phyloP scores from a whole-genome alignment of 2,329 filamentous ascomycete genomes.

The Pseudodiploospora longispora region DNA sequence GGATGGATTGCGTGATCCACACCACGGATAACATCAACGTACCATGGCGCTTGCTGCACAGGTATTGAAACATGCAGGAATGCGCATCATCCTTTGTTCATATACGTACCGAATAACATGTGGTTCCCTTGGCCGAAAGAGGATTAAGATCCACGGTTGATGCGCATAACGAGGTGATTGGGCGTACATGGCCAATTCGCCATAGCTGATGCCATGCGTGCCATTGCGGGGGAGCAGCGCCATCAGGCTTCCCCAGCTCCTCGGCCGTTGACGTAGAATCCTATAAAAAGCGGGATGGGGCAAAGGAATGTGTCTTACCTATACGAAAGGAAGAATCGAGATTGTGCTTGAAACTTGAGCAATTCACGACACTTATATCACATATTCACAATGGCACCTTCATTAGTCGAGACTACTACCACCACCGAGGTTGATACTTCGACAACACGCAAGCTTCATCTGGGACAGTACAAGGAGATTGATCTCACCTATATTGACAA shows the following conservation, averaged over 20 bases:
- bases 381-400: slow-evolving; percentile 14
- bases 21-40: slow-evolving; percentile 10
- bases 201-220: slow-evolving; percentile 7
- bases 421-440: slow-evolving; percentile 7
- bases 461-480: slow-evolving; percentile 24
- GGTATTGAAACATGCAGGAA: not conserved
- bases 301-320: not conserved
- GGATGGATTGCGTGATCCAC: slow-evolving; percentile 8
- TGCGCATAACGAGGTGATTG: slow-evolving; percentile 3
- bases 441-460: slow-evolving; percentile 15
- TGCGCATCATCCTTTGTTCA: not conserved
- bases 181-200: slow-evolving; percentile 6
- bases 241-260: not conserved
- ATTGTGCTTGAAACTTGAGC: not conserved
- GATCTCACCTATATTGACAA: slow-evolving; percentile 17
- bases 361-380: not conserved
- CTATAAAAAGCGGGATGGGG: not conserved
- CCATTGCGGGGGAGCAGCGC: slow-evolving; percentile 8
- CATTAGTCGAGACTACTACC: slow-evolving; percentile 11
- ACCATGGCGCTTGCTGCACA: not conserved
- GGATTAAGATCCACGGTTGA: not conserved
- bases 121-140: not conserved
- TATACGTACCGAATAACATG: slow-evolving; percentile 1
- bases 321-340: not conserved
- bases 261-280: not conserved